Percentiles rank a stretch among this genome's conserved stretches.
These are phyloP conservation scores for Microcyclosporella mali DNA, from an alignment of 2,329 filamentous ascomycete species.

Conservation along the genomic window DNA sequence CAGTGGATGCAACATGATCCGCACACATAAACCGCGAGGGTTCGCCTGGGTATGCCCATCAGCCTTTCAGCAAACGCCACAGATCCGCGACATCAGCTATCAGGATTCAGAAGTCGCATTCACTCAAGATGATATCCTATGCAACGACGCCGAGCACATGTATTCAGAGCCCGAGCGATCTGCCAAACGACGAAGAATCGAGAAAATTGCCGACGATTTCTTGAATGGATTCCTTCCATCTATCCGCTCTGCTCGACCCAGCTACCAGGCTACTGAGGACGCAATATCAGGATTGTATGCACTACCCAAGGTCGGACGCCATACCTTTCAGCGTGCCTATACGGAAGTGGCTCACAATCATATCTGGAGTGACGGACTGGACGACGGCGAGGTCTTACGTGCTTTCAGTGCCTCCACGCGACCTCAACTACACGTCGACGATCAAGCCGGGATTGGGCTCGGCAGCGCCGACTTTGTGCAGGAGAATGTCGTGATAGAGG, in stretches of 20 bases:
- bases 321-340: too few relatives aligned
- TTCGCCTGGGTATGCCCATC: conserved; percentile 27
- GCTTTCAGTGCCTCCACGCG: not conserved
- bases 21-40: conserved; percentile 26
- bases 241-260: conserved; percentile 50
- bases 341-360: conserved; percentile 13
- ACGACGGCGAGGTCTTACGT: conserved; percentile 14
- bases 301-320: conserved; percentile 55
- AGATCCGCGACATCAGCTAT: conserved; percentile 23
- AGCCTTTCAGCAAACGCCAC: conserved; percentile 26
- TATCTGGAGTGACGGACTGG: conserved; percentile 9
- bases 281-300: conserved; percentile 9
- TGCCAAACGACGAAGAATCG: conserved; percentile 52
- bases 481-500: conserved; percentile 7
- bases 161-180: conserved; percentile 44
- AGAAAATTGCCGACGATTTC: conserved; percentile 54
- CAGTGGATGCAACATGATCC: conserved; percentile 19
- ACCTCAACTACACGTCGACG: not conserved
- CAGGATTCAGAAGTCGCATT: conserved; percentile 14
- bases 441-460: not conserved
- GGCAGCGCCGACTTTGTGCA: not conserved
- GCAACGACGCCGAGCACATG: conserved; percentile 54
- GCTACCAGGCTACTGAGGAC: conserved; percentile 19
- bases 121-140: conserved; percentile 40
- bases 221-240: conserved; percentile 51